Base-by-base conservation (phyloP, 805 yeast genomes). In the Metschnikowia drakensbergensis region DNA sequence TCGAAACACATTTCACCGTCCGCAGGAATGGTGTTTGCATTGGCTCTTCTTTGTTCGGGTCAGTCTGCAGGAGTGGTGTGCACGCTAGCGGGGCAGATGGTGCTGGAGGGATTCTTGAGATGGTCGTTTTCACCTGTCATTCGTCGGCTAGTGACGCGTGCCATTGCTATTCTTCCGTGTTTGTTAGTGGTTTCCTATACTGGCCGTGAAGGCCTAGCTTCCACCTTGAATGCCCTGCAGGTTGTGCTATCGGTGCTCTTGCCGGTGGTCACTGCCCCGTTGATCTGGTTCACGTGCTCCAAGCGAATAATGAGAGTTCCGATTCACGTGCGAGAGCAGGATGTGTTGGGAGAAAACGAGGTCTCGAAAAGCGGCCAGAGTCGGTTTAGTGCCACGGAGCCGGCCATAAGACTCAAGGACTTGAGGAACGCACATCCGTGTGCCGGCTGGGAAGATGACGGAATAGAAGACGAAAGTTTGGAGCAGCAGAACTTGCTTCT, bases 11-110 rank as follows among this genome's bases (percentile, higher is more conserved):
- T 90, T 35, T 86, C 96, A 1, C 85, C 87, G 11, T 81, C 90
- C 5, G 97, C 97, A 0, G 97, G 96, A 5, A 71, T 87, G 7
- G 84, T 90, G 0, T 90, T 91, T 72, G 97, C 96, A 0, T 67
- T 89, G 43, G 97, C 97, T 1, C 78, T 90, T 67, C 71, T 90
- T 40, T 90, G 87, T 62, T 84, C 92, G 10, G 97, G 97, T n/a
- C 92, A 90, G 61, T 84, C 94, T 59, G 97, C 97, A 2, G 97
- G 97, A 37, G 87, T 92, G 35, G 96, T 90, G 17, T 90, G 96
- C 62, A 91, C 97, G 0, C 76, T 91, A 59, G 91, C 97, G 1
- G 96, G 97, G 33, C 97, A 90, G 64, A 88, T 88, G 82, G 95
- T 90, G 6, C 82, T 88, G 59, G 96, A 90, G 64, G 97, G 97